Base-by-base conservation (phyloP, 176 grass and related monocot genomes). In the Avena insularis region DNA sequence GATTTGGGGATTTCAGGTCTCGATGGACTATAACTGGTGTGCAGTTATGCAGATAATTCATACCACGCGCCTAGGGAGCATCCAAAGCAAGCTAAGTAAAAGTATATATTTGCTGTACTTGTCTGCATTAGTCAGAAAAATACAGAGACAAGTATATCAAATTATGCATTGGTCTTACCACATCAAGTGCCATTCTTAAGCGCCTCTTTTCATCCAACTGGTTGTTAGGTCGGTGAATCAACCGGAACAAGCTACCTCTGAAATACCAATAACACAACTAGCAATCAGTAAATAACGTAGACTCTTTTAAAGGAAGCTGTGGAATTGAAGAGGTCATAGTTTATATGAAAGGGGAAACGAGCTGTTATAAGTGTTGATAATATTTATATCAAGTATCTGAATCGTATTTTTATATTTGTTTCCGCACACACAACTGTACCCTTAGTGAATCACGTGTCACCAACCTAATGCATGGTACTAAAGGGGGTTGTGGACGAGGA, bases 41-140 rank as follows among this genome's bases (percentile, higher is more conserved):
- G 83, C 92, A 94, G 59, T 96, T 99, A 92, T 99, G 97, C 86
- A 99, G 90, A 87, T 99, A 96, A 99, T 99, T 99, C 97, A 99
- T 99, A 86, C 97, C 97, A 53, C 97, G 92, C 78, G 92, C 94
- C 97, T 99, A 80, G 19, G 57, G 48, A 61, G n/a, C 83, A 89
- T 81, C 36, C 46, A 25, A 89, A 79, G 23, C 7, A 90, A 88
- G 82, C 78, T 87, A 67, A 84, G 19, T 80, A 77, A 77, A 70
- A 86, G 83, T 55, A 53, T 63, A 72, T 43, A 6, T 40, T 40
- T 43, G 5, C n/a, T 55, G 54, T 15, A 49, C 11, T 64, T 83
- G 6, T 67, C 62, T 23, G 82, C 31, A 84, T 51, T 79, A 68
- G 56, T 51, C 66, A 84, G 65, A 12, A 88, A 79, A n/a, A 15